Conservation (phyloP, 139 green algal genomes). For the Zygnema circumcarinatum region DNA sequence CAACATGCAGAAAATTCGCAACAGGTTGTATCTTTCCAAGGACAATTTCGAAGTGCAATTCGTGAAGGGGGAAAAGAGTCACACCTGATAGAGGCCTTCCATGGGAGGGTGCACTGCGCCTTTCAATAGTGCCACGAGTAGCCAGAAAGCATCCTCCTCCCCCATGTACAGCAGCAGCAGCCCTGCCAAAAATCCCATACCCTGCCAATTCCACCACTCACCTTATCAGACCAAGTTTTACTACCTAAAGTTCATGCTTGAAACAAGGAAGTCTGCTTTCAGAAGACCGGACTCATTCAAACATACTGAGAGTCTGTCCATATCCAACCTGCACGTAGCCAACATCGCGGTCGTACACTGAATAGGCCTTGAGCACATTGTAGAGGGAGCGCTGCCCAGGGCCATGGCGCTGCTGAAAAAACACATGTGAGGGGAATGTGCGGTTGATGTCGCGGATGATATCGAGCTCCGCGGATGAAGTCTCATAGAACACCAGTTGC, state of each 20-base stretch:
- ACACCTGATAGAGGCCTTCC: constrained; percentile 74
- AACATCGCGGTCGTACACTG: constrained; percentile 70
- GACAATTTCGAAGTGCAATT: too few species aligned
- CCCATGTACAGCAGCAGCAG: constrained; percentile 89
- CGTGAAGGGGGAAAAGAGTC: too few species aligned
- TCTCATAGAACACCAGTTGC: constrained; percentile 63
- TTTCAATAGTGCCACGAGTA: constrained; percentile 82
- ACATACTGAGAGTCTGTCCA: not conserved
- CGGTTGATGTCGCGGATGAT: constrained; percentile 62
- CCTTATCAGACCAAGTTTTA: not conserved
- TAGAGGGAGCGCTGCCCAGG: constrained; percentile 82
- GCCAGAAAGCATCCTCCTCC: constrained; percentile 89
- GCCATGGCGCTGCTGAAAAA: constrained; percentile 72
- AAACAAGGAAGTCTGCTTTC: too few species aligned
- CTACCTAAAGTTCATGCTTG: not conserved
- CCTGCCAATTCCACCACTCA: constrained; percentile 64
- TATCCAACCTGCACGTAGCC: constrained; percentile 76
- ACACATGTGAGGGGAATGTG: constrained; percentile 84
- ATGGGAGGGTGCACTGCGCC: constrained; percentile 66
- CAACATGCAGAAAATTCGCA: not conserved
- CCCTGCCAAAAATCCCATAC: constrained; percentile 88
- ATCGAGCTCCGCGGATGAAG: constrained; percentile 47
- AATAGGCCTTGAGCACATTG: constrained; percentile 77
- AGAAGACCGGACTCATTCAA: too few species aligned
- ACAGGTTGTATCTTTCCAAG: too few species aligned